These are phyloP conservation scores for Zea luxurians DNA, from an alignment of 176 grass and related monocot species.

Conservation along the genomic window DNA sequence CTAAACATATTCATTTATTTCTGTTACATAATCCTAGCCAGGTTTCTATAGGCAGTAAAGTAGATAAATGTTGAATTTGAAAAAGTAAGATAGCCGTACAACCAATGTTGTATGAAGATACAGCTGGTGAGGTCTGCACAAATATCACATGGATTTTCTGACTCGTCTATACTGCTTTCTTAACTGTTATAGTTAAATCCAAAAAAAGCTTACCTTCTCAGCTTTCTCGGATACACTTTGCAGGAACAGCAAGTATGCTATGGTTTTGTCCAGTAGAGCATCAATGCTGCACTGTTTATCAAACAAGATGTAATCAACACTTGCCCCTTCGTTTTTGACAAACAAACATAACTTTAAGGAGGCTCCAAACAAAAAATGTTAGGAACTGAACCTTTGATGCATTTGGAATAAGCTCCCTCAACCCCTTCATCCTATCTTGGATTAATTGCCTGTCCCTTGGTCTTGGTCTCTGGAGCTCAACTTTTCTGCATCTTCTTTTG, in stretches of 20 bases:
- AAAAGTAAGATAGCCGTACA: neutral
- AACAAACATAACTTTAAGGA: constrained; percentile 23
- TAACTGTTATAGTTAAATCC: constrained; percentile 8
- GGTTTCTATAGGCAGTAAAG: neutral
- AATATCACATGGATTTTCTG: neutral
- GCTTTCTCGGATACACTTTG: constrained; percentile 57
- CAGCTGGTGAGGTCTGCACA: neutral
- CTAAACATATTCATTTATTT: neutral
- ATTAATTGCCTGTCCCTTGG: constrained; percentile 85
- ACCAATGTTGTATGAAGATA: constrained; percentile 14
- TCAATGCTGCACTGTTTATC: constrained; percentile 83
- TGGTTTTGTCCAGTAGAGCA: constrained; percentile 65
- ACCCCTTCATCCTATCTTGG: constrained; percentile 73
- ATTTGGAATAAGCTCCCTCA: constrained; percentile 74
- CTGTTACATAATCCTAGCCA: neutral
- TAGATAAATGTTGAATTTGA: neutral
- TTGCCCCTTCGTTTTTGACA: neutral
- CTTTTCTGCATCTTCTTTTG: constrained; percentile 44
- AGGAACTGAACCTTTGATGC: constrained; percentile 55
- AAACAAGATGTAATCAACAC: constrained; percentile 36
- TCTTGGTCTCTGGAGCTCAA: constrained; percentile 46
- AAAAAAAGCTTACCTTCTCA: constrained; percentile 54
- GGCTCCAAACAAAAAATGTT: constrained; percentile 19
- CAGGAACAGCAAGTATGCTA: constrained; percentile 71
- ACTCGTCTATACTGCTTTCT: neutral